Percentiles rank a stretch among this genome's conserved stretches.
Evolutionary conservation across 176 grass and related monocot genomes (phyloP).

Genomic region (Paspalum notatum): DNA sequence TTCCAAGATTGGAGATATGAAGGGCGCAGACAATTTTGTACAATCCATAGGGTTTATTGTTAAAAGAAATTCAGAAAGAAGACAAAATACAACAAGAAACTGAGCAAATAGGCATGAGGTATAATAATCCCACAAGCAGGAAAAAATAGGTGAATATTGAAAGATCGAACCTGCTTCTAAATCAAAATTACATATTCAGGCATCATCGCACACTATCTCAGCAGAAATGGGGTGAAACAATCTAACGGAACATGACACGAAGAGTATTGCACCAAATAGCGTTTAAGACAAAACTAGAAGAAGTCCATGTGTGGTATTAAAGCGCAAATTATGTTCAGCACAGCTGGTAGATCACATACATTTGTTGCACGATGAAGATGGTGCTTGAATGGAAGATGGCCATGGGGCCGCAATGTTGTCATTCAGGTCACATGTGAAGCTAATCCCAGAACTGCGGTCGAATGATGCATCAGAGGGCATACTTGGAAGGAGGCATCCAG

Average conservation of each 20-base stretch:
- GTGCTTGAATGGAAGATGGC: conserved; percentile 68
- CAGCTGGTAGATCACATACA: conserved; percentile 59
- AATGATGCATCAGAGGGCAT: conserved; percentile 94
- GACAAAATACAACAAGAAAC: neutral
- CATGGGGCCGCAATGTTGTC: conserved; percentile 98
- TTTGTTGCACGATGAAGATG: conserved; percentile 84
- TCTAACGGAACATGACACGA: conserved; percentile 8
- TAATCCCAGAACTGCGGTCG: conserved; percentile 75
- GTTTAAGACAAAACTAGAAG: conserved; percentile 4
- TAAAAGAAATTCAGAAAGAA: neutral
- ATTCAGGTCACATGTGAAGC: conserved; percentile 99
- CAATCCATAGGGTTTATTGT: neutral
- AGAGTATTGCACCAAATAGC: neutral
- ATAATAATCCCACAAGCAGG: neutral
- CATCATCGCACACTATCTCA: conserved; percentile 19
- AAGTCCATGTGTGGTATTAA: neutral
- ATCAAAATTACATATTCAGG: neutral
- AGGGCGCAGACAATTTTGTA: conserved; percentile 10
- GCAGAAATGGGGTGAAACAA: conserved; percentile 6
- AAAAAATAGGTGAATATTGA: neutral
- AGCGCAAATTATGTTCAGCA: conserved; percentile 25
- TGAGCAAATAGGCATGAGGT: neutral
- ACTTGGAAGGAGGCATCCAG: conserved; percentile 97
- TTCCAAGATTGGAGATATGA: neutral
- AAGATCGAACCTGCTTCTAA: neutral